Evolutionary conservation across 2,329 filamentous ascomycete genomes (phyloP), one percentile per base, ranked within the genome.

Genomic region (Aspergillus aculeatus): DNA sequence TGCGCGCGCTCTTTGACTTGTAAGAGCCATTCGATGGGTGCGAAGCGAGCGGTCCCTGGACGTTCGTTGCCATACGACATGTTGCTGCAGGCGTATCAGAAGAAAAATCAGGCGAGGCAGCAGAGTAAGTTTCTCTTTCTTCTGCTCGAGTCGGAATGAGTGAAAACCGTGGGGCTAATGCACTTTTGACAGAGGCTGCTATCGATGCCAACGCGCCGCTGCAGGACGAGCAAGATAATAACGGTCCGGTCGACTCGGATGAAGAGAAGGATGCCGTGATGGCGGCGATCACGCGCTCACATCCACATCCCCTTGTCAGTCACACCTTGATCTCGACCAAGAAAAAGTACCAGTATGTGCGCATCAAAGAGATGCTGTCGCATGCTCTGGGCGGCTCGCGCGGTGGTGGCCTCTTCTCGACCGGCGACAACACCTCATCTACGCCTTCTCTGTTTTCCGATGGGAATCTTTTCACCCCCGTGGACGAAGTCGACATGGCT

Each of bases 81-180:
- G 89, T 81, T 97, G 44, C 83, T 97, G 41, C 88, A 90, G 14
- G 89, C 89, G 7, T 95, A 95, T 71, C 91, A 95, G 75, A 97
- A 98, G 83, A 98, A 97, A 82, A 99, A 99, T 70, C 95, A 98
- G 76, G 95, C 95, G 23, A 96, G 96, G 72, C 91, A 96, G 79
- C 95, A 98, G 77, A 96, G 91, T 93, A 82, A 78, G 89, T 47
- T 50, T 31, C 21, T 49, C 16, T 2, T 49, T 32, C 47, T 62
- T 62, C 19, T 62, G 62, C 3, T 50, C 12, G 9, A 58, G 62
- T 32, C 58, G 5, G 7, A 5, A 47, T 16, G 23, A 35, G 38
- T 48, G 24, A 31, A 57, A 16, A 35, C 12, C 7, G 41, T 44
- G 47, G 48, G 56, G 16, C 52, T 60, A 54, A 68, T 50, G 57